Conservation (phyloP, 331 rosid genomes). For the Malus hybrid region DNA sequence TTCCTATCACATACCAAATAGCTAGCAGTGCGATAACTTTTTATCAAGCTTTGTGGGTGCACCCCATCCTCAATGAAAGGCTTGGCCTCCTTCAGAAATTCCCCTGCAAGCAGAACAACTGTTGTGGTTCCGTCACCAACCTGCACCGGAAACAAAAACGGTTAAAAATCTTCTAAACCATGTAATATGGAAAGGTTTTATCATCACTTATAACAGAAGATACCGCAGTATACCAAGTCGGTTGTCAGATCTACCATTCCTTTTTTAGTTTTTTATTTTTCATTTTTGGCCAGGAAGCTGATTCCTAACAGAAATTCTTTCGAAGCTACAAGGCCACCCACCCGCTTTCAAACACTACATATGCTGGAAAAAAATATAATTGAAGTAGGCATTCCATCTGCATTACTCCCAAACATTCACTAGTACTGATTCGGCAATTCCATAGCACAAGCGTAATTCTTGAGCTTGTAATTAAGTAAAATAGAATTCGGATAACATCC, state of each 20-base stretch:
- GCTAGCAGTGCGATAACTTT: conserved; percentile 79
- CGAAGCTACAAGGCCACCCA: neutral
- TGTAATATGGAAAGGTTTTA: too few species aligned
- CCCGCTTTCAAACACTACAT: neutral
- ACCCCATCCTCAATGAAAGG: conserved; percentile 96
- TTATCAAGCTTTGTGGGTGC: conserved; percentile 83
- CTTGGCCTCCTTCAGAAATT: conserved; percentile 90
- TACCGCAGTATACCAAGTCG: neutral
- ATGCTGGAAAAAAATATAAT: neutral
- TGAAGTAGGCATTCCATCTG: neutral
- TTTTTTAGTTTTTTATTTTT: neutral
- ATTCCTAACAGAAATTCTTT: neutral
- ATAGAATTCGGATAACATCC: neutral
- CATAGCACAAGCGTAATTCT: neutral
- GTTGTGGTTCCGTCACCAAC: conserved; percentile 99
- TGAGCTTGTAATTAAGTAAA: neutral
- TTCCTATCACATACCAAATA: conserved; percentile 36
- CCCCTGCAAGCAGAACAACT: conserved; percentile 93
- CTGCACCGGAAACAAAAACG: conserved; percentile 26
- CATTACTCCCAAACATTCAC: neutral
- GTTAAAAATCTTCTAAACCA: neutral
- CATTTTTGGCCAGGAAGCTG: neutral
- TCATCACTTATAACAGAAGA: neutral
- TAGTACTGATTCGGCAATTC: too few species aligned
- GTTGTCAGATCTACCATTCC: neutral